Conservation (phyloP, 805 yeast species). For the Wickerhamomyces canadensis region DNA sequence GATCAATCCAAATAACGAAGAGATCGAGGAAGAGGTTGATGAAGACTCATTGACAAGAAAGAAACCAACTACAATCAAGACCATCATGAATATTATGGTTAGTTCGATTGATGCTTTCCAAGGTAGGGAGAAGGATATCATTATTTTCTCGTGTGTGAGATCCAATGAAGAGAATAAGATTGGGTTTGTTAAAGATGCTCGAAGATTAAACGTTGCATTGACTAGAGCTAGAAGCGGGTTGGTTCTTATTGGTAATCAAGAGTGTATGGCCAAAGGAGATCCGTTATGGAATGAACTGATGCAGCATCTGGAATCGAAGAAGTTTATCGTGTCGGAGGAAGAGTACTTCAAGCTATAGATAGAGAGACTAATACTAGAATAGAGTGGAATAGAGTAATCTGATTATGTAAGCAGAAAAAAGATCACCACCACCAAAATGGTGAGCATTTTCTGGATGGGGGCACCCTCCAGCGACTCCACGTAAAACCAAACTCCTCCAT, state of each 20-base stretch:
- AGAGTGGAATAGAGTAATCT: not conserved
- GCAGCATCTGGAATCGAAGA: slow-evolving; percentile 30
- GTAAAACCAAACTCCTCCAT: too few species aligned
- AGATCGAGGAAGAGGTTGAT: slow-evolving; percentile 48
- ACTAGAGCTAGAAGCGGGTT: slow-evolving; percentile 65
- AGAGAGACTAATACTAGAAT: too few species aligned
- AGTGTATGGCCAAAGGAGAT: slow-evolving; percentile 40
- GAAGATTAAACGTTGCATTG: slow-evolving; percentile 68
- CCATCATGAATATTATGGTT: slow-evolving; percentile 39
- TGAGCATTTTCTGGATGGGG: too few species aligned
- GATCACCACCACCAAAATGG: not conserved
- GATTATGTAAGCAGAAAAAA: not conserved
- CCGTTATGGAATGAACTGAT: slow-evolving; percentile 47
- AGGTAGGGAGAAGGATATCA: slow-evolving; percentile 78
- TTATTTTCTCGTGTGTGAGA: slow-evolving; percentile 72
- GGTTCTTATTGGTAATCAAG: slow-evolving; percentile 55
- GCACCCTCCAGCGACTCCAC: too few species aligned
- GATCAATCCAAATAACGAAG: slow-evolving; percentile 48
- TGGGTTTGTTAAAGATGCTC: slow-evolving; percentile 56
- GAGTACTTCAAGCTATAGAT: not conserved
- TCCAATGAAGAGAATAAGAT: slow-evolving; percentile 46
- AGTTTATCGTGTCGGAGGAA: slow-evolving; percentile 4
- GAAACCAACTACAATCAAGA: slow-evolving; percentile 22
- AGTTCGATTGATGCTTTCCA: slow-evolving; percentile 81
- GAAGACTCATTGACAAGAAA: slow-evolving; percentile 33